A percentile compares a stretch with the other conserved stretches of the same genome.
Evolutionary conservation across 768 basidiomycete species (phyloP).

Genomic region (Leccinum aurantiacum): DNA sequence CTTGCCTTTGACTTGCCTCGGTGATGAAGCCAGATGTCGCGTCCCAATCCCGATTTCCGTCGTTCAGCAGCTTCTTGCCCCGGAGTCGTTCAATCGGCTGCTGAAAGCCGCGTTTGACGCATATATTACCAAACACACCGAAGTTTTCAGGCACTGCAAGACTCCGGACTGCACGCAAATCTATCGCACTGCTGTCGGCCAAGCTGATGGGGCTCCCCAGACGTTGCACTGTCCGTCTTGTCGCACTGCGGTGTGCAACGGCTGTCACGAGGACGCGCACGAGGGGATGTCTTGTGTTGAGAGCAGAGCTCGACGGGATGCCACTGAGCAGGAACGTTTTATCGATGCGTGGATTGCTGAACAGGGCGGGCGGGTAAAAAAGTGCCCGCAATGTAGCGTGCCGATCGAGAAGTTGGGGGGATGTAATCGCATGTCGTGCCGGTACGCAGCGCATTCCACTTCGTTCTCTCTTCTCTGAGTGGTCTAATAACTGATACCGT

Average conservation of each 20-base stretch:
- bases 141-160: conserved; percentile 71
- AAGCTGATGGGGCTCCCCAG: conserved; percentile 36
- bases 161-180: conserved; percentile 76
- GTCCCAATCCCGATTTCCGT: conserved; percentile 50
- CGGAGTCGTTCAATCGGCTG: conserved; percentile 53
- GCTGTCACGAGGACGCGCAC: conserved; percentile 60
- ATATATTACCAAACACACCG: conserved; percentile 55
- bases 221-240: conserved; percentile 67
- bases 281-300: conserved; percentile 62
- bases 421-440: conserved; percentile 80
- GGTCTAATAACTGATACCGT: not conserved
- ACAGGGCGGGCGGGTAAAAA: conserved; percentile 59
- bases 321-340: conserved; percentile 49
- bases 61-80: conserved; percentile 50
- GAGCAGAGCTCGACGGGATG: conserved; percentile 30
- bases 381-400: conserved; percentile 68
- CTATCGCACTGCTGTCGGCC: conserved; percentile 49
- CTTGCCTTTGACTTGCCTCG: conserved; percentile 71
- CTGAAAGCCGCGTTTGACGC: conserved; percentile 55
- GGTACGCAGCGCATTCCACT: conserved; percentile 10
- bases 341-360: conserved; percentile 55
- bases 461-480: not conserved
- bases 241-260: conserved; percentile 60
- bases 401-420: conserved; percentile 70
- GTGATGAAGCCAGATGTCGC: conserved; percentile 57